phyloP scores from a whole-genome alignment of 2,329 filamentous ascomycete species.

The Monilinia fructigena region DNA sequence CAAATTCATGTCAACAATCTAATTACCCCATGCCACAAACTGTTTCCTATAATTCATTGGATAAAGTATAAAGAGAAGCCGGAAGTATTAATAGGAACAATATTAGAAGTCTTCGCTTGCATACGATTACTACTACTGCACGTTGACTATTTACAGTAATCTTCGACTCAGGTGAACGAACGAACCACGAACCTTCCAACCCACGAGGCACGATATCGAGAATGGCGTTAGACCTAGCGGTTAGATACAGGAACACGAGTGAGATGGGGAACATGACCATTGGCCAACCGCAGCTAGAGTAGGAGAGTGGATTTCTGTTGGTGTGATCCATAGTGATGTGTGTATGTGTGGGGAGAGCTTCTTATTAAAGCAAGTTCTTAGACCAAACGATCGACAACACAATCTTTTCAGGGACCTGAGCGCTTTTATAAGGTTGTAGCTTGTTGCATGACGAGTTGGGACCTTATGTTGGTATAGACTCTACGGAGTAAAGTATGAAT shows the following conservation, averaged over 20 bases:
- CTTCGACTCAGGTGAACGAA: background rate
- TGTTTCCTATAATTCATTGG: background rate
- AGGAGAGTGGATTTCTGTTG: background rate
- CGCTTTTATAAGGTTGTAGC: background rate
- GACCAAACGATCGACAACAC: slow-evolving; percentile 4
- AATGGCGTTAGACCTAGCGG: slow-evolving; percentile 15
- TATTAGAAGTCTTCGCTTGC: no score
- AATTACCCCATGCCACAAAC: background rate
- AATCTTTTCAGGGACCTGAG: slow-evolving; percentile 15
- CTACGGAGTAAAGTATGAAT: no score
- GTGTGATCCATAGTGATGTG: slow-evolving; percentile 1
- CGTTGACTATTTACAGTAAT: background rate
- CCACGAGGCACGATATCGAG: slow-evolving; percentile 4
- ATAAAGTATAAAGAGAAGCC: background rate
- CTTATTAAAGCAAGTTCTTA: background rate
- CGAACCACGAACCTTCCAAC: slow-evolving; percentile 6
- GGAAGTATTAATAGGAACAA: slow-evolving; percentile 1
- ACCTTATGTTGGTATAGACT: no score
- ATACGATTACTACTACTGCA: background rate
- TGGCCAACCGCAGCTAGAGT: slow-evolving; percentile 7
- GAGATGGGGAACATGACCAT: slow-evolving; percentile 15
- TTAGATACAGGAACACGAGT: slow-evolving; percentile 14
- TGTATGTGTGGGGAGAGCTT: slow-evolving; percentile 15
- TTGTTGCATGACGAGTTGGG: no score
- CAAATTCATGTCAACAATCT: background rate